phyloP scores from a whole-genome alignment of 1,139 yeast species.

The Dujonia santamariae region DNA sequence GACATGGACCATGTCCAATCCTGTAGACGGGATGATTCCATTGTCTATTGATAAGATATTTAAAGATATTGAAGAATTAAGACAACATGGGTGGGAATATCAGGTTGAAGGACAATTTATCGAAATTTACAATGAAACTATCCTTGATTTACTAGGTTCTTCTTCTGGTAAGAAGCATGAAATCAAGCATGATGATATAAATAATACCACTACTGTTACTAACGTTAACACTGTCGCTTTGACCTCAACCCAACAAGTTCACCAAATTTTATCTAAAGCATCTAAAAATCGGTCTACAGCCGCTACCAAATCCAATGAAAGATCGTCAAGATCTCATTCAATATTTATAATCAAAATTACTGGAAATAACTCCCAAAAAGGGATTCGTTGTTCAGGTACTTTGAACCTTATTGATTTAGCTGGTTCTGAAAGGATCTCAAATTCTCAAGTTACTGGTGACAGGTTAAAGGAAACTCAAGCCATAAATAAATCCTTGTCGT shows the following conservation, averaged over 20 bases:
- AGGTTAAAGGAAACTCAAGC: constrained; percentile 84
- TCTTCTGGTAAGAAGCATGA: constrained; percentile 48
- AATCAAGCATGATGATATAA: constrained; percentile 65
- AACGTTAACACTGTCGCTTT: constrained; percentile 55
- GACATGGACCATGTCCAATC: constrained; percentile 83
- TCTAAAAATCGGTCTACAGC: constrained; percentile 71
- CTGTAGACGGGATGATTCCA: constrained; percentile 78
- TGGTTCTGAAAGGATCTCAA: constrained; percentile 81
- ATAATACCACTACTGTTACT: constrained; percentile 54
- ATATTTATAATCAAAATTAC: constrained; percentile 64
- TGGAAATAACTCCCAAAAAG: constrained; percentile 54
- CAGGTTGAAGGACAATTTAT: constrained; percentile 71
- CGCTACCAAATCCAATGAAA: constrained; percentile 74
- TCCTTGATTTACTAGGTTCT: constrained; percentile 60
- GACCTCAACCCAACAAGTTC: constrained; percentile 48
- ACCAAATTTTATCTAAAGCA: constrained; percentile 51
- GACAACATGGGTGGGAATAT: constrained; percentile 64
- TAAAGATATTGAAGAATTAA: constrained; percentile 48
- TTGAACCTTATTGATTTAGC: constrained; percentile 81
- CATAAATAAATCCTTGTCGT: constrained; percentile 83
- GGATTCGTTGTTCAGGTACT: constrained; percentile 54
- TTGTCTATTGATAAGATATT: constrained; percentile 73
- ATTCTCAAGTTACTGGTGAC: constrained; percentile 77
- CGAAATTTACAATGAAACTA: constrained; percentile 84
- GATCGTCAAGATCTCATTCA: constrained; percentile 69